Conservation (phyloP, 2,329 filamentous ascomycete genomes). For the Rhynchosporium secalis region DNA sequence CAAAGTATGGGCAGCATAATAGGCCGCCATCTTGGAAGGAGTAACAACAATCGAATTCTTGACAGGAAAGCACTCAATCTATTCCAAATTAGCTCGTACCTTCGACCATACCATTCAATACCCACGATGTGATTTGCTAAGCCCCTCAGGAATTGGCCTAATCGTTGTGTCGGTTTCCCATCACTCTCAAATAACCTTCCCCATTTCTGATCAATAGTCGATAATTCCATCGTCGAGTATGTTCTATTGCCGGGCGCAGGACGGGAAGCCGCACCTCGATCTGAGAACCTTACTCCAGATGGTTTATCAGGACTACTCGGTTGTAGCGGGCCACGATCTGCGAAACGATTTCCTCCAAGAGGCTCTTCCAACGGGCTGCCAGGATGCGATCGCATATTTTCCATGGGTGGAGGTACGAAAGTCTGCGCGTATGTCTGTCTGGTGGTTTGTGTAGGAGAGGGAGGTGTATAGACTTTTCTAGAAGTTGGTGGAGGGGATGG, state of each 20-base stretch:
- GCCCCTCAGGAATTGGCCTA: conserved; percentile 71
- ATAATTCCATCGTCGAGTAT: conserved; percentile 47
- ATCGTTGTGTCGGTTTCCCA: conserved; percentile 65
- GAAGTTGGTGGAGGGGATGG: conserved; percentile 46
- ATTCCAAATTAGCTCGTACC: conserved; percentile 21
- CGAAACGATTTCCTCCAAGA: conserved; percentile 32
- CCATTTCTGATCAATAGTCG: conserved; percentile 72
- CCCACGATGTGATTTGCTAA: conserved; percentile 72
- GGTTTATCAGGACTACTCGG: conserved; percentile 40
- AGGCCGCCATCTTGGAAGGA: conserved; percentile 71
- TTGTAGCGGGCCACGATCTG: conserved; percentile 25
- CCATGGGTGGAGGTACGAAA: conserved; percentile 34
- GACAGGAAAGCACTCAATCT: conserved; percentile 71
- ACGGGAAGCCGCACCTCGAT: conserved; percentile 27
- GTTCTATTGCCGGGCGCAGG: conserved; percentile 27
- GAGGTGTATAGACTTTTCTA: conserved; percentile 53
- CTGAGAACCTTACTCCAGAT: conserved; percentile 35
- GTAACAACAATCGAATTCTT: conserved; percentile 69
- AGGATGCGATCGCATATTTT: conserved; percentile 33
- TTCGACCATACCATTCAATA: conserved; percentile 9
- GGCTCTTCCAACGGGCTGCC: conserved; percentile 17
- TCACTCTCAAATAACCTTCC: conserved; percentile 69
- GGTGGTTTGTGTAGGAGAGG: conserved; percentile 46
- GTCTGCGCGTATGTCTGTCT: conserved; percentile 34
- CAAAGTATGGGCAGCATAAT: conserved; percentile 68